Percentiles rank a stretch among this genome's conserved stretches.
Conservation (phyloP, 257 asterid species). For the Rubia yunnanensis region DNA sequence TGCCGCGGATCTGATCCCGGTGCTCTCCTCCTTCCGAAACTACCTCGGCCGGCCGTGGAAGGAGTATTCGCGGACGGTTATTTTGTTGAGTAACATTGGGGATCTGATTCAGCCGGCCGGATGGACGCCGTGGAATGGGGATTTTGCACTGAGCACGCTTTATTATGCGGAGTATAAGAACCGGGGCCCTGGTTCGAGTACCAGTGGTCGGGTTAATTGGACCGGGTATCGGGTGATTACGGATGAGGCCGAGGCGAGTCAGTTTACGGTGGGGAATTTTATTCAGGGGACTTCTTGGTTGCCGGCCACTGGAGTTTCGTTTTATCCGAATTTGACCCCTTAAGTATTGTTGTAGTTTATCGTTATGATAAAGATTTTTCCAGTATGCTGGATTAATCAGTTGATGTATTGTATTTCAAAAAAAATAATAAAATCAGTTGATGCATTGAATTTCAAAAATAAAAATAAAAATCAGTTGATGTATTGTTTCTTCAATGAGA, state of each 20-base stretch:
- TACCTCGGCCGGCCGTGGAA: constrained; percentile 94
- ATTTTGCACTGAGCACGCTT: constrained; percentile 49
- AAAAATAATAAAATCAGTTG: too few relatives aligned
- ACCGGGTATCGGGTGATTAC: constrained; percentile 68
- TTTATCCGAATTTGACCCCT: constrained; percentile 57
- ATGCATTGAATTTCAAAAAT: too few relatives aligned
- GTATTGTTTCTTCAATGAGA: too few relatives aligned
- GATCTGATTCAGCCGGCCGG: constrained; percentile 58
- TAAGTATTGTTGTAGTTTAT: background rate
- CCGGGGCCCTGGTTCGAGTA: constrained; percentile 85
- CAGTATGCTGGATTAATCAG: too few relatives aligned
- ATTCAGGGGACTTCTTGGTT: constrained; percentile 66
- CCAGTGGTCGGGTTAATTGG: constrained; percentile 68
- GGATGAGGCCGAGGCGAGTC: constrained; percentile 49
- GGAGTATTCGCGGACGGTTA: constrained; percentile 63
- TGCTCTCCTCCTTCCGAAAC: constrained; percentile 38
- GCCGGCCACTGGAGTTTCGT: constrained; percentile 44
- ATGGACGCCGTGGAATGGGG: constrained; percentile 69
- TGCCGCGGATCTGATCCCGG: constrained; percentile 75
- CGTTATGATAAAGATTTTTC: too few relatives aligned
- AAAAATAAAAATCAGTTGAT: too few relatives aligned
- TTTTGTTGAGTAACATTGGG: constrained; percentile 43
- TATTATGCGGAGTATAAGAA: constrained; percentile 80
- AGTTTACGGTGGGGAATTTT: constrained; percentile 60
- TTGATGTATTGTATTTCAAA: too few relatives aligned